Evolutionary conservation across 2,329 filamentous ascomycete genomes (phyloP).

Genomic region (Pseudogymnoascus verrucosus): DNA sequence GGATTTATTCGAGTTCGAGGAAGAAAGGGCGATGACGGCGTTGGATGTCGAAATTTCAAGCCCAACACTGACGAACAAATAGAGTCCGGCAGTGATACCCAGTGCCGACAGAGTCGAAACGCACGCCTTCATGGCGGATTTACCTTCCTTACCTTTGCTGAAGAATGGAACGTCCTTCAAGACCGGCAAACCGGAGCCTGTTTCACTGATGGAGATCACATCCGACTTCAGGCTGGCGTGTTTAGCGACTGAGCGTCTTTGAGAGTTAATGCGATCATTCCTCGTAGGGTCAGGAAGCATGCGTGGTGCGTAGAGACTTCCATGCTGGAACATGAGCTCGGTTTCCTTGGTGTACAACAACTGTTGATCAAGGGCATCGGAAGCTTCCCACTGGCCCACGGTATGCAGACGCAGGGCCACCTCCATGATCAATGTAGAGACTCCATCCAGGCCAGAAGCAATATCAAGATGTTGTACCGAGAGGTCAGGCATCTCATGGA

Average conservation of each 20-base stretch:
- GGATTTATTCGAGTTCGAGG: slow-evolving; percentile 12
- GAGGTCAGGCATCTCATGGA: neutral
- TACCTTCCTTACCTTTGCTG: slow-evolving; percentile 9
- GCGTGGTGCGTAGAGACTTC: neutral
- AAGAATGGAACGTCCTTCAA: slow-evolving; percentile 9
- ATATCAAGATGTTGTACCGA: neutral
- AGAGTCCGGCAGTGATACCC: slow-evolving; percentile 12
- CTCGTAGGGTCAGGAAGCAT: neutral
- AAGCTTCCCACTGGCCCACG: neutral
- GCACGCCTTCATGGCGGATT: slow-evolving; percentile 10
- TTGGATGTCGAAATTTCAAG: slow-evolving; percentile 11
- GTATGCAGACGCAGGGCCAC: neutral
- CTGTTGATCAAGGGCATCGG: neutral
- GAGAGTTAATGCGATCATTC: neutral
- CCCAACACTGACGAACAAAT: slow-evolving; percentile 12
- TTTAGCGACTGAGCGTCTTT: slow-evolving; percentile 7
- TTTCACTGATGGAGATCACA: slow-evolving; percentile 9
- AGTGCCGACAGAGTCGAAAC: slow-evolving; percentile 12
- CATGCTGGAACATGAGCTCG: neutral
- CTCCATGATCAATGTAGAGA: neutral
- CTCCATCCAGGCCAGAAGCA: neutral
- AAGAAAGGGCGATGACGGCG: slow-evolving; percentile 12
- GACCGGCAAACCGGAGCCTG: slow-evolving; percentile 8
- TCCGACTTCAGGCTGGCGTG: slow-evolving; percentile 1
- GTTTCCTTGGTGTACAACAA: neutral